Base-by-base conservation (phyloP, 108 stramenopile genomes). In the Bacterosira constricta region DNA sequence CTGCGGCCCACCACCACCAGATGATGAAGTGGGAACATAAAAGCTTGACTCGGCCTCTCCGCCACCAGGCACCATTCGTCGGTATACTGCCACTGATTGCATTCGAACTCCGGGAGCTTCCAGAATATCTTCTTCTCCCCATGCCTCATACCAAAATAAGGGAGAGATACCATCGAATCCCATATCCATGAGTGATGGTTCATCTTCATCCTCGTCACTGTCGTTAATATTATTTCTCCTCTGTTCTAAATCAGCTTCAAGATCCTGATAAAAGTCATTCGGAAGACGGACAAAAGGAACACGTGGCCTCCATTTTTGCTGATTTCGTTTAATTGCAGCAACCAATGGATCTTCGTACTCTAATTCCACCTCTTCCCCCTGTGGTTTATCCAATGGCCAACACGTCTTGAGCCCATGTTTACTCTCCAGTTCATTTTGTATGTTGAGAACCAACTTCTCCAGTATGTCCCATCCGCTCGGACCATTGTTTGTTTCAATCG, bases 231-330 rank as follows among this genome's bases (percentile, higher is more conserved):
- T 46, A 17, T 20, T 44, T 9, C 3, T 37, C 35, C 45, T 41
- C 41, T 50, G 25, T 34, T 36, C 67, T 39, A 58, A 34, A 71
- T 69, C 54, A 49, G 68, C 29, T 32, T 67, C 34, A 17, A 88
- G 65, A 31, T 44, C 53, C 39, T 82, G 66, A n/a, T 87, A 80
- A 81, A 89, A 94, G 23, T 85, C 50, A 9, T 55, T 34, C 9
- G 92, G 92, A 10, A 94, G 71, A 38, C 88, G 71, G 78, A 94
- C 86, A 60, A 94, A 94, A 10, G 92, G 86, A 42, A 91, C 71
- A 7, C 88, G 73, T 9, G 90, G 88, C 42, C 86, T 73, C 80
- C 84, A 86, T 30, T 67, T 73, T 56, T 49, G 46, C 35, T 49
- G 49, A 11, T 62, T 60, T 11, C 36, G 15, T 50, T 77, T 59